Conservation (phyloP, 139 green algal genomes). For the Tetradesmus obliquus region DNA sequence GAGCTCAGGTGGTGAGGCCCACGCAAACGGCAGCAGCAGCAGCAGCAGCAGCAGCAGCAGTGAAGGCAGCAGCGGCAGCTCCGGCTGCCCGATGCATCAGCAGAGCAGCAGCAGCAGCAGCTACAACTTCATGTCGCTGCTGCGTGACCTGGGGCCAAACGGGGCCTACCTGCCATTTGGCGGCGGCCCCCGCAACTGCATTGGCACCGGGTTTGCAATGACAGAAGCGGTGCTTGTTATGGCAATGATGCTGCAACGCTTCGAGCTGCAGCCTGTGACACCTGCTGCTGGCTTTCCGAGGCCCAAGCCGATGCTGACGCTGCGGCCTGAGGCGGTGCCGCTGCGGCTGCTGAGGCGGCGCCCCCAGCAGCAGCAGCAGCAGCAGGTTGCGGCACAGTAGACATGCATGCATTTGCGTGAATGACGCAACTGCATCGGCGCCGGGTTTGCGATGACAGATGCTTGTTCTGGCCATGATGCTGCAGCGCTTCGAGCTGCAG, state of each 20-base stretch:
- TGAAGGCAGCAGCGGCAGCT: neutral
- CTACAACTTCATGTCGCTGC: conserved; percentile 22
- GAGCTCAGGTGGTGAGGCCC: neutral
- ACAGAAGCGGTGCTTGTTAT: conserved; percentile 87
- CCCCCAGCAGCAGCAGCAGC: neutral
- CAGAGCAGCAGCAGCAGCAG: conserved; percentile 29
- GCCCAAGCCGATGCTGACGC: conserved; percentile 77
- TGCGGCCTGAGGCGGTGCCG: conserved; percentile 70
- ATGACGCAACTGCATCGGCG: conserved; percentile 89
- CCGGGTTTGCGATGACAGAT: conserved; percentile 93
- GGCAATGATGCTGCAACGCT: conserved; percentile 67
- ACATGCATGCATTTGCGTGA: neutral
- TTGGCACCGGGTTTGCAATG: conserved; percentile 94
- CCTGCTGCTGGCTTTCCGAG: conserved; percentile 51
- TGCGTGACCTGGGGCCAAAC: conserved; percentile 71
- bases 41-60: conserved; percentile 27
- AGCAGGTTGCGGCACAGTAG: neutral
- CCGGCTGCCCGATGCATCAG: neutral
- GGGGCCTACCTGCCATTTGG: conserved; percentile 82
- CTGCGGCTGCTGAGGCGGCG: conserved; percentile 45
- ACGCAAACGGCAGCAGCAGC: neutral
- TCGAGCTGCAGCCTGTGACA: conserved; percentile 54
- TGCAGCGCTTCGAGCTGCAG: conserved; percentile 64
- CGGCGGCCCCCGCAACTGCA: conserved; percentile 87
- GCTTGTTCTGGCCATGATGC: conserved; percentile 74